Base-by-base conservation (phyloP, 148 eudicot genomes). In the Rheum nobile region DNA sequence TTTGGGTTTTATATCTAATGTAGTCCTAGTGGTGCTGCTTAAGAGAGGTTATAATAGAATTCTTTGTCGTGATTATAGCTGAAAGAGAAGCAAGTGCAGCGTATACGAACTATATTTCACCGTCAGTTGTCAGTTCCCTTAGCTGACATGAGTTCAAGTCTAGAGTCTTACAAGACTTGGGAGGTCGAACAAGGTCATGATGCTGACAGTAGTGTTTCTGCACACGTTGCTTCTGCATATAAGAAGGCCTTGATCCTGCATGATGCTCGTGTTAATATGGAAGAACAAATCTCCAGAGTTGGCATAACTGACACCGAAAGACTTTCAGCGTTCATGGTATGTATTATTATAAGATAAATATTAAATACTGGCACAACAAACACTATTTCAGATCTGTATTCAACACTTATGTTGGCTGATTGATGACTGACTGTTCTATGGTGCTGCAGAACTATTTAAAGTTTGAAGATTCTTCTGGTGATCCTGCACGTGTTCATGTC, bases 381-480 rank as follows among this genome's bases (percentile, higher is more conserved):
- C 24, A 50, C 55, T 4, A n/a, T 50, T 19, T 19, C 24, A 50
- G 22, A 50, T 50, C 29, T 9, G 2, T 22, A 38, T 71, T 21
- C 13, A 14, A 17, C 29, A 22, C 31, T 38, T 21, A 41, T 11
- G 72, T 69, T 69, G 28, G 29, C 73, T 71, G 50, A 41, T 65
- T 65, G 39, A 71, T 22, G 43, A 68, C 71, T 68, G 28, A 35
- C 11, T 22, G 14, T 59, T 38, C 44, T 67, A 55, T 76, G 55
- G 46, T 79, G 61, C 35, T 86, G 71, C 87, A 91, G 99, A 79
- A 71, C 21, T 95, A 95, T 73, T 78, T 95, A 82, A 88, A 87
- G 76, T 95, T 88, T 83, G 99, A 95, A 77, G 92, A 90, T 81
- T 88, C 97, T 77, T 84, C 81, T 38, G 96, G 96, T 59, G 97